Evolutionary conservation across 768 basidiomycete genomes (phyloP), one percentile per base, ranked within the genome.

Genomic region (Boletus reticuloceps): DNA sequence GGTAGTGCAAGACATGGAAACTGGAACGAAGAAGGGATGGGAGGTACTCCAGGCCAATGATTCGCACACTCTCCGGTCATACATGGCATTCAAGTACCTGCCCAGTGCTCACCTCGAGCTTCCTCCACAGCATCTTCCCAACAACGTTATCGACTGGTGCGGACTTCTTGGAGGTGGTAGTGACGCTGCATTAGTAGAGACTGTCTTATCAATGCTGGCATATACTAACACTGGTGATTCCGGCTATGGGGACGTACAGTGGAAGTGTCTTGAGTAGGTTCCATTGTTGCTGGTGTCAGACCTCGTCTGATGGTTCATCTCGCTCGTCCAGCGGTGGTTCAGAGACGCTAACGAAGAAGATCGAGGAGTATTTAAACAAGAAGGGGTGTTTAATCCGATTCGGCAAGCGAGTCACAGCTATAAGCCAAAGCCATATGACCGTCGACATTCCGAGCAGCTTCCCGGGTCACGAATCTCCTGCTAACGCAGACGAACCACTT

Each of bases 111-210:
- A 47, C 45, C 51, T 68, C 27, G 43, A 42, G 6, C 44, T 68
- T 19, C 60, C 68, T 19, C 51, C 53, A 1, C 32, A 42, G 10
- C 51, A 63, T 42, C 62, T 63, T 39, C 38, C 54, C 17, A 50
- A 3, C 36, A 53, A 64, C 31, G 62, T 72, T 4, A 55, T 76
- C 36, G 67, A 73, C 53, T 77, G 57, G 48, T 59, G 59, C 10
- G n/a, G 10, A 17, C 20, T 51, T 12, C 27, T 58, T 17, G 38
- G 8, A 27, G 27, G n/a, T 14, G 11, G 2, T 13, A 13, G 41
- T 12, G 55, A 58, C 6, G 5, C 2, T 11, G 27, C 45, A 13
- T 44, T 58, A 29, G 16, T 17, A 43, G 40, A 43, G 16, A 2
- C 16, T 2, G 41, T 53, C 37, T 31, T 59, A 19, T 13, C 2